phyloP scores from a whole-genome alignment of 176 grass and related monocot genomes.

The Saccharum officinarum region DNA sequence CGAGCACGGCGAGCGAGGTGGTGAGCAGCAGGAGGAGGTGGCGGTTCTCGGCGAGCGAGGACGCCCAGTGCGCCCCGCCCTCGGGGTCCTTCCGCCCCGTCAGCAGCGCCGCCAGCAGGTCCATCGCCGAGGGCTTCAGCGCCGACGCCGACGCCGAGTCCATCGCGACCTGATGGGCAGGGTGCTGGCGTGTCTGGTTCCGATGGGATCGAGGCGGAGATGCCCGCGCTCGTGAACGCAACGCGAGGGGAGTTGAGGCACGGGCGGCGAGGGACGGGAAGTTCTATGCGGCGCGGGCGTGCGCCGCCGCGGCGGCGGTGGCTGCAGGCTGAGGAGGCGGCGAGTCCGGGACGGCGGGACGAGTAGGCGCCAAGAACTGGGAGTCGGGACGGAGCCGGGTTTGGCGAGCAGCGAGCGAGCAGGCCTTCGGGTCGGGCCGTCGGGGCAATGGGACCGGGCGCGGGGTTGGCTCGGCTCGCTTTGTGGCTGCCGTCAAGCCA shows the following conservation, averaged over 20 bases:
- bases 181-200: not conserved
- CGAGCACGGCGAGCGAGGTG: slow-evolving; percentile 67
- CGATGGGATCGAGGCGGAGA: slow-evolving; percentile 43
- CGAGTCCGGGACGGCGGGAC: not conserved
- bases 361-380: not conserved
- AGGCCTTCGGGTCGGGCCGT: not conserved
- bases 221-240: not conserved
- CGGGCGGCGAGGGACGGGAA: not conserved
- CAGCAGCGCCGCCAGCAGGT: slow-evolving; percentile 75
- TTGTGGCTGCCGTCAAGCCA: not conserved
- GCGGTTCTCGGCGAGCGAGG: slow-evolving; percentile 40
- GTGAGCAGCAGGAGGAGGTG: slow-evolving; percentile 55
- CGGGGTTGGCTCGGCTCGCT: not conserved
- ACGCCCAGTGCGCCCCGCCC: not conserved
- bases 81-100: slow-evolving; percentile 36
- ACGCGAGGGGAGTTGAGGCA: not conserved
- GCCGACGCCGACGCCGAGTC: slow-evolving; percentile 34
- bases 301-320: not conserved
- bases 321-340: not conserved
- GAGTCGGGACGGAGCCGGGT: not conserved
- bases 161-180: not conserved
- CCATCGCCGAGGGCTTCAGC: slow-evolving; percentile 63
- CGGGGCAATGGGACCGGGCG: not conserved
- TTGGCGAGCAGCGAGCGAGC: not conserved
- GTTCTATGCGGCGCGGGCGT: slow-evolving; percentile 17